Conservation (phyloP, 805 yeast species). For the Kazachstania viticola region DNA sequence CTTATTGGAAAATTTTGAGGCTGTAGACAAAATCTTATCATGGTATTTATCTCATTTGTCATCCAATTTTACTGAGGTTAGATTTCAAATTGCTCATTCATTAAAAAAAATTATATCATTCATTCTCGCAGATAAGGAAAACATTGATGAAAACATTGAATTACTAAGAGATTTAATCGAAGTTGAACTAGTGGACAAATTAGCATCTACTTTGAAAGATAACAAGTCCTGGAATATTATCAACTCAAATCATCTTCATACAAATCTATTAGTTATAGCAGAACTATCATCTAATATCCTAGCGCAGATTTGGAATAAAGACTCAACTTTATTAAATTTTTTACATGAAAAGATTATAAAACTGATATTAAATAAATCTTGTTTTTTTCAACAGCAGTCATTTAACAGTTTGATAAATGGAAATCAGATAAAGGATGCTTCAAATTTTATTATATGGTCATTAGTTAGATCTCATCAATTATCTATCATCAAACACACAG, state of each 20-base stretch:
- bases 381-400: slow-evolving; percentile 48
- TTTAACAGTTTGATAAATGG: slow-evolving; percentile 42
- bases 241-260: slow-evolving; percentile 25
- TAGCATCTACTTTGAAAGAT: slow-evolving; percentile 3
- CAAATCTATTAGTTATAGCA: slow-evolving; percentile 27
- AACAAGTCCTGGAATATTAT: slow-evolving; percentile 10
- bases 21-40: slow-evolving; percentile 39
- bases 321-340: background rate
- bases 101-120: slow-evolving; percentile 35
- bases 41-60: slow-evolving; percentile 35
- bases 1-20: slow-evolving; percentile 24
- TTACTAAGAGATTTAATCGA: slow-evolving; percentile 23
- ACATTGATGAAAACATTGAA: background rate
- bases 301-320: slow-evolving; percentile 5
- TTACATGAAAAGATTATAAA: slow-evolving; percentile 1
- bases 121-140: background rate
- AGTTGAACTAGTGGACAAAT: slow-evolving; percentile 17
- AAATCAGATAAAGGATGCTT: slow-evolving; percentile 66
- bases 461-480: slow-evolving; percentile 31
- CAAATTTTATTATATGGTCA: slow-evolving; percentile 82
- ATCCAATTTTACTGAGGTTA: slow-evolving; percentile 40
- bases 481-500: background rate
- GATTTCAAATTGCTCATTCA: slow-evolving; percentile 60
- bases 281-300: slow-evolving; percentile 18
- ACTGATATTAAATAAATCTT: slow-evolving; percentile 31